phyloP scores from a whole-genome alignment of 148 eudicot species.

The Polygonum maritimum region DNA sequence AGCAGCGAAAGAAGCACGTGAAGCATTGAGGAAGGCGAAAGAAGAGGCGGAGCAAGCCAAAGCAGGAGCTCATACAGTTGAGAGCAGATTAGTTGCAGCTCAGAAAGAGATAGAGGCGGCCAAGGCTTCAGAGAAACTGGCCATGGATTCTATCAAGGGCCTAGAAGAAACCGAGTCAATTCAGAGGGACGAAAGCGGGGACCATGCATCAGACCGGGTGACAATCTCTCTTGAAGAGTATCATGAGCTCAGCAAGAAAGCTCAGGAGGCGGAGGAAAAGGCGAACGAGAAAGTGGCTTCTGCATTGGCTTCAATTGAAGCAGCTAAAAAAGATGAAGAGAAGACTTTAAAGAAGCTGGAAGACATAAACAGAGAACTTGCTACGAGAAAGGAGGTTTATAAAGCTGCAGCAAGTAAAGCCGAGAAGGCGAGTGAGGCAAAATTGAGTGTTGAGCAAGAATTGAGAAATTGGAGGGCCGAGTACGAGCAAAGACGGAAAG shows the following conservation, averaged over 20 bases:
- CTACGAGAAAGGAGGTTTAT: slow-evolving; percentile 45
- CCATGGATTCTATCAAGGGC: slow-evolving; percentile 71
- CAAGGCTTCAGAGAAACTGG: slow-evolving; percentile 73
- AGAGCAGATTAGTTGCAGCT: slow-evolving; percentile 65
- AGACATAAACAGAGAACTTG: slow-evolving; percentile 43
- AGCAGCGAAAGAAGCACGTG: slow-evolving; percentile 44
- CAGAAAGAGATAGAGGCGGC: slow-evolving; percentile 93
- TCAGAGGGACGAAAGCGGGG: slow-evolving; percentile 21
- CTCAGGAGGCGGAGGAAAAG: slow-evolving; percentile 83
- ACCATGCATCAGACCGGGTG: slow-evolving; percentile 33
- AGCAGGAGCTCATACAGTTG: slow-evolving; percentile 61
- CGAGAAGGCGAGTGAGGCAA: slow-evolving; percentile 78
- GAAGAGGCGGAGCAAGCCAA: slow-evolving; percentile 79
- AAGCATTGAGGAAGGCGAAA: slow-evolving; percentile 53
- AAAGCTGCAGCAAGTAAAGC: slow-evolving; percentile 57
- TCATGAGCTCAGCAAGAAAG: slow-evolving; percentile 68
- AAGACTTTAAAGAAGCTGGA: slow-evolving; percentile 52
- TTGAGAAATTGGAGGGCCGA: slow-evolving; percentile 88
- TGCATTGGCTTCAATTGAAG: slow-evolving; percentile 60
- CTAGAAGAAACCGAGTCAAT: slow-evolving; percentile 63
- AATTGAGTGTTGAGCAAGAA: slow-evolving; percentile 76
- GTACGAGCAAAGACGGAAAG: slow-evolving; percentile 62
- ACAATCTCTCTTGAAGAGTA: slow-evolving; percentile 84
- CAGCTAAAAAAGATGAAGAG: slow-evolving; percentile 59
- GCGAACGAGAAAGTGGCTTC: slow-evolving; percentile 58